Conservation (phyloP, 805 yeast species). For the Metschnikowia corniflorae region DNA sequence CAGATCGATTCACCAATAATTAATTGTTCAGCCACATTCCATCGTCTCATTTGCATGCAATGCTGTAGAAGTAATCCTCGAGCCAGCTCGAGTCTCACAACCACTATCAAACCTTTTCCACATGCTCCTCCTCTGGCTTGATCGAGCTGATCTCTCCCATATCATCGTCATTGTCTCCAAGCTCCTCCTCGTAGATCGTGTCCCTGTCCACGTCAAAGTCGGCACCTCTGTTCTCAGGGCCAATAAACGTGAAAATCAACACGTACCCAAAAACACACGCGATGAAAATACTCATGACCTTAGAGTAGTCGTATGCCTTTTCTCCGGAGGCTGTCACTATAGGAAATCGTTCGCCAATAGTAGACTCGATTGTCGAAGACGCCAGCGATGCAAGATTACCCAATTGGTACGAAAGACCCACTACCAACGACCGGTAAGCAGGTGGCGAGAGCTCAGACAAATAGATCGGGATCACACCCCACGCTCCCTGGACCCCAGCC, state of each 20-base stretch:
- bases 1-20: neutral
- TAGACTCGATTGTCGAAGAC: constrained; percentile 67
- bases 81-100: neutral
- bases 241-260: constrained; percentile 46
- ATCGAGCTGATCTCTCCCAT: constrained; percentile 6
- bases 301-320: constrained; percentile 51
- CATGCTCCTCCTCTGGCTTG: constrained; percentile 3
- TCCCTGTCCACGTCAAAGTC: constrained; percentile 16
- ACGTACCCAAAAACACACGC: constrained; percentile 59
- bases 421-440: constrained; percentile 21
- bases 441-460: too few species aligned
- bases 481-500: too few species aligned
- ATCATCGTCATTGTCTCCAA: constrained; percentile 8
- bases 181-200: constrained; percentile 9
- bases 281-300: constrained; percentile 66
- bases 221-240: constrained; percentile 47
- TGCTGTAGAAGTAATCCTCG: neutral
- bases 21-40: neutral
- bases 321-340: constrained; percentile 22
- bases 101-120: neutral
- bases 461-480: too few species aligned
- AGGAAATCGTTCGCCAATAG: constrained; percentile 58
- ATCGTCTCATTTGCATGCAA: neutral
- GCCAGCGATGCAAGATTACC: constrained; percentile 69
- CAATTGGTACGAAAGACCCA: too few species aligned